Evolutionary conservation across 257 asterid species (phyloP).

Genomic region (Petunia axillaris): DNA sequence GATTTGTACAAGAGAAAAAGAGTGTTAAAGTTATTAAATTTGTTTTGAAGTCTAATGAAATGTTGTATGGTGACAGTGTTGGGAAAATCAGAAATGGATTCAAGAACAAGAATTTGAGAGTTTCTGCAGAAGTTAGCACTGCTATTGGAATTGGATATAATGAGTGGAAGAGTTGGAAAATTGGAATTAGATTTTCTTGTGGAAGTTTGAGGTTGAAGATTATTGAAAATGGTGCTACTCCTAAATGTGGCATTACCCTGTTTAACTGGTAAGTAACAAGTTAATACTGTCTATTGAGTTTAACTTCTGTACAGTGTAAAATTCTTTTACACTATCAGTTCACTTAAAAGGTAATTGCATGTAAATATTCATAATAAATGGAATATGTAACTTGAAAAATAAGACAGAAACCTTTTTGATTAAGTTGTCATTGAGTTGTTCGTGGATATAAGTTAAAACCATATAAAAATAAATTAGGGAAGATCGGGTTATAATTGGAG

Average conservation of each 20-base stretch:
- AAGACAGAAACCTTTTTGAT: too few species aligned
- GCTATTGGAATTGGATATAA: constrained; percentile 36
- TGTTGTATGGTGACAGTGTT: constrained; percentile 22
- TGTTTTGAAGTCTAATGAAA: neutral
- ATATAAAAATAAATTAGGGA: neutral
- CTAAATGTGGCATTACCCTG: constrained; percentile 37
- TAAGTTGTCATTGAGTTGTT: too few species aligned
- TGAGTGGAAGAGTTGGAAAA: constrained; percentile 34
- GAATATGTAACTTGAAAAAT: too few species aligned
- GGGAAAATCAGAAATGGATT: constrained; percentile 36
- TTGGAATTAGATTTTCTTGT: constrained; percentile 36
- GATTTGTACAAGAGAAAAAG: constrained; percentile 36
- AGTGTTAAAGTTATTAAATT: constrained; percentile 36
- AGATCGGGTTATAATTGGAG: neutral
- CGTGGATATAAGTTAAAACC: too few species aligned
- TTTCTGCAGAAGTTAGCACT: constrained; percentile 35
- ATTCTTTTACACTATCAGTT: too few species aligned
- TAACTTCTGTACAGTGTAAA: too few species aligned
- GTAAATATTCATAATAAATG: too few species aligned
- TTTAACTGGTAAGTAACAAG: constrained; percentile 37
- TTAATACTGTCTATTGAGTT: neutral
- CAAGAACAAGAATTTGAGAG: constrained; percentile 36
- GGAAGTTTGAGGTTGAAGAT: constrained; percentile 31
- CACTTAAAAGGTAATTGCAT: too few species aligned
- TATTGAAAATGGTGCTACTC: constrained; percentile 31